Conservation (phyloP, 106 monocot genomes). For the Allium cepa region DNA sequence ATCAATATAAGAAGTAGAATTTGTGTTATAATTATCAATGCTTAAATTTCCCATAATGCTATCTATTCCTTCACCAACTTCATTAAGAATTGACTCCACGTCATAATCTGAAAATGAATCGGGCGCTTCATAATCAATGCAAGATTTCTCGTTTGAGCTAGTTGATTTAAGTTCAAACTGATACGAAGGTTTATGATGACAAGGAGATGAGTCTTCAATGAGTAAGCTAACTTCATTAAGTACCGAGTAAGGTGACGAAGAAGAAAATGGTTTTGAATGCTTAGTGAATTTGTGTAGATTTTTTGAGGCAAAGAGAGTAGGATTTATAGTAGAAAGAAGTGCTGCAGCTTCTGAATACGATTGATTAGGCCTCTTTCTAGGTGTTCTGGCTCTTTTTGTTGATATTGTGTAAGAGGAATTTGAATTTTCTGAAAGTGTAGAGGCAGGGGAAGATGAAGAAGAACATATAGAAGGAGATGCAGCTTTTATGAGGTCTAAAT, state of each 20-base stretch:
- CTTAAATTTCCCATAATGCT: constrained; percentile 74
- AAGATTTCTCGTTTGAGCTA: constrained; percentile 5
- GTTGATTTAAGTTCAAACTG: constrained; percentile 13
- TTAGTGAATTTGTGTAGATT: constrained; percentile 22
- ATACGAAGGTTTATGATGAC: neutral
- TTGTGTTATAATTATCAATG: constrained; percentile 13
- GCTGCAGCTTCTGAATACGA: constrained; percentile 79
- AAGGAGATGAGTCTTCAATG: constrained; percentile 10
- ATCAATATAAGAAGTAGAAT: constrained; percentile 14
- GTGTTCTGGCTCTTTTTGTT: constrained; percentile 60
- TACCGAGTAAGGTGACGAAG: constrained; percentile 15
- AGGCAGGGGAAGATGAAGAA: constrained; percentile 50
- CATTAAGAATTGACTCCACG: constrained; percentile 76
- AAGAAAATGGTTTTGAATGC: constrained; percentile 18
- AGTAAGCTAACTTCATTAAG: constrained; percentile 33
- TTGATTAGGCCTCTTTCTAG: constrained; percentile 83
- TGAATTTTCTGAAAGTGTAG: constrained; percentile 41
- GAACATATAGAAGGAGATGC: constrained; percentile 16
- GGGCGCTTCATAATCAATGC: constrained; percentile 10
- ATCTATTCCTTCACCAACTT: constrained; percentile 57
- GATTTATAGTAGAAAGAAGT: constrained; percentile 76
- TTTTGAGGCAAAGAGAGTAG: constrained; percentile 52
- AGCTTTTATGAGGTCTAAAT: constrained; percentile 46
- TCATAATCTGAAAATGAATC: constrained; percentile 43
- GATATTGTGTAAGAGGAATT: constrained; percentile 41